Conservation (phyloP, 345 rosid genomes). For the Citrus inodora region DNA sequence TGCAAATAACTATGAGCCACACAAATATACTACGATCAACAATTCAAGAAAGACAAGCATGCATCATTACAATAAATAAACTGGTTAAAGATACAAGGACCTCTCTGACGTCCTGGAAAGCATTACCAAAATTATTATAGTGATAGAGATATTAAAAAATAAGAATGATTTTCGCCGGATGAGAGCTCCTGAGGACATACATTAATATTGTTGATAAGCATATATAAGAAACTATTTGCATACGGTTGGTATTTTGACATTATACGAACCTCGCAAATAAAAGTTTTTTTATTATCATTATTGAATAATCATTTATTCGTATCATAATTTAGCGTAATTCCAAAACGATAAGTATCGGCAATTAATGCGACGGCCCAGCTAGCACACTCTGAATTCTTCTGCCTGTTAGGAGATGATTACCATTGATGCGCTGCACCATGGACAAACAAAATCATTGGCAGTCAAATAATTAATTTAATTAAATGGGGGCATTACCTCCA, state of each 20-base stretch:
- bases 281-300: background rate
- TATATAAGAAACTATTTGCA: background rate
- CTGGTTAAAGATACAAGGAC: too few relatives aligned
- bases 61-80: too few relatives aligned
- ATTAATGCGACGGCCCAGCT: background rate
- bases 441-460: constrained; percentile 18
- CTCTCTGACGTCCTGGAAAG: too few relatives aligned
- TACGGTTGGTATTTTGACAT: background rate
- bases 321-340: background rate
- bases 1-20: too few relatives aligned
- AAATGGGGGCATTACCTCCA: background rate
- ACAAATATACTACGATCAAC: too few relatives aligned
- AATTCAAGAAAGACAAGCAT: too few relatives aligned
- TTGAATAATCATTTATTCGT: background rate
- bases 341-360: background rate
- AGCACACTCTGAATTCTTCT: constrained; percentile 5
- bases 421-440: constrained; percentile 16
- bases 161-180: too few relatives aligned
- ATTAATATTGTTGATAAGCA: background rate
- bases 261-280: background rate
- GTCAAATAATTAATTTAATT: constrained; percentile 12
- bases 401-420: background rate
- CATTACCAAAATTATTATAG: too few relatives aligned
- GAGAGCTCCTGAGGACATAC: too few relatives aligned
- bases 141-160: too few relatives aligned